Evolutionary conservation across 352 stramenopile genomes (phyloP).

Genomic region (Phytophthora citricola): DNA sequence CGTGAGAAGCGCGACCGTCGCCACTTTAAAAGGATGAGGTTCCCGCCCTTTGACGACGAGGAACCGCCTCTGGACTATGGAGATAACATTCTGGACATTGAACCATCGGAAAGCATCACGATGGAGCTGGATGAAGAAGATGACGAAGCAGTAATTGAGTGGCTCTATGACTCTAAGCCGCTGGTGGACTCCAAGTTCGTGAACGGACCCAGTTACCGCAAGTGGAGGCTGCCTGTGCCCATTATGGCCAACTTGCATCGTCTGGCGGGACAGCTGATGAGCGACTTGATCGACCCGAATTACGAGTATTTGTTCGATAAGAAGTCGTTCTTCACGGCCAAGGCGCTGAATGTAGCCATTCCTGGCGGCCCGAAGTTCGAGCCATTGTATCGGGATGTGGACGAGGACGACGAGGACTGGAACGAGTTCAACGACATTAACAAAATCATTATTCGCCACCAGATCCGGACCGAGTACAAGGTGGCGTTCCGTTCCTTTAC

Average conservation of each 20-base stretch:
- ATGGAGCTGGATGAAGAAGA: slow-evolving; percentile 98
- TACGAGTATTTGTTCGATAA: slow-evolving; percentile 94
- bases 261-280: slow-evolving; percentile 97
- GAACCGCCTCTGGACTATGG: slow-evolving; percentile 97
- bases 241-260: slow-evolving; percentile 99
- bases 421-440: slow-evolving; percentile 99
- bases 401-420: slow-evolving; percentile 99
- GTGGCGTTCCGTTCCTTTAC: slow-evolving; percentile 99
- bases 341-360: slow-evolving; percentile 99
- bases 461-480: slow-evolving; percentile 99
- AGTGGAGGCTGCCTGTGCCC: slow-evolving; percentile 96
- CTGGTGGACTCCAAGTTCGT: slow-evolving; percentile 93
- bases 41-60: slow-evolving; percentile 99
- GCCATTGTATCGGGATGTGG: slow-evolving; percentile 97
- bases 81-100: slow-evolving; percentile 97
- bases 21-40: slow-evolving; percentile 99
- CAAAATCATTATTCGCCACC: slow-evolving; percentile 99
- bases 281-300: slow-evolving; percentile 97
- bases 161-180: slow-evolving; percentile 99
- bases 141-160: slow-evolving; percentile 95
- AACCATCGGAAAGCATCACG: slow-evolving; percentile 95
- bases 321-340: slow-evolving; percentile 99
- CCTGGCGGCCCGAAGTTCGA: slow-evolving; percentile 99
- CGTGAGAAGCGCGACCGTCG: slow-evolving; percentile 98
- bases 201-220: slow-evolving; percentile 98